Evolutionary conservation across 2,329 filamentous ascomycete species (phyloP).

Genomic region (Emericellopsis cladophorae): DNA sequence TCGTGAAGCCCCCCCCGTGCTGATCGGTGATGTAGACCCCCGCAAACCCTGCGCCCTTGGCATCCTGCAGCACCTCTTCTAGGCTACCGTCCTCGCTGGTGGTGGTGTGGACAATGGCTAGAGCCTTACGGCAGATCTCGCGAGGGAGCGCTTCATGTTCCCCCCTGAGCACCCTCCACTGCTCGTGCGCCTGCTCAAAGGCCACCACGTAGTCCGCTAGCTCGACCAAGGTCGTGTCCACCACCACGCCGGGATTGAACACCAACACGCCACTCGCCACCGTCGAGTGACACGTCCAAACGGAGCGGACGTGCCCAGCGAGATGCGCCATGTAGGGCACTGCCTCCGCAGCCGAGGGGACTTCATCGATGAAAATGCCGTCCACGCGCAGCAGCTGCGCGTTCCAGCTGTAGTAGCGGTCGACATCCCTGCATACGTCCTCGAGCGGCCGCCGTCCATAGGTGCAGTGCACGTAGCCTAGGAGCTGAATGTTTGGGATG

Average conservation of each 20-base stretch:
- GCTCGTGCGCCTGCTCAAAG: conserved; percentile 20
- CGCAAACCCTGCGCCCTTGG: conserved; percentile 4
- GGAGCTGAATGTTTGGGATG: conserved; percentile 11
- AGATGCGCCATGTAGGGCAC: conserved; percentile 11
- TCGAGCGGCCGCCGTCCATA: conserved; percentile 11
- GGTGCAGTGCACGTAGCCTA: conserved; percentile 17
- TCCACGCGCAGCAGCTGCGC: conserved; percentile 24
- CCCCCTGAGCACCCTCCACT: conserved; percentile 4
- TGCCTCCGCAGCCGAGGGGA: conserved; percentile 15
- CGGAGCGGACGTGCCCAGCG: conserved; percentile 10
- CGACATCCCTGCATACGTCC: conserved; percentile 22
- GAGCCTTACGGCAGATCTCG: conserved; percentile 3
- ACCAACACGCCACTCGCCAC: conserved; percentile 12
- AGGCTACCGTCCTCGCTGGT: not conserved
- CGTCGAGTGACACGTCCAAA: conserved; percentile 2
- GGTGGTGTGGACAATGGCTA: conserved; percentile 7
- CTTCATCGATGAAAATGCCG: conserved; percentile 36
- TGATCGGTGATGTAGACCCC: conserved; percentile 9
- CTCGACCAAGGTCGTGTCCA: conserved; percentile 23
- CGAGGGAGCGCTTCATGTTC: not conserved
- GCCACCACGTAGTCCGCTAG: conserved; percentile 29
- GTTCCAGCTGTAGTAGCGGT: conserved; percentile 29
- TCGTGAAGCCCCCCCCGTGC: conserved; percentile 7
- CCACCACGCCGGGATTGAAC: conserved; percentile 31
- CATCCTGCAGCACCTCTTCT: conserved; percentile 1